Conservation (phyloP, 2,329 filamentous ascomycete genomes). For the Ophiostoma sp. region DNA sequence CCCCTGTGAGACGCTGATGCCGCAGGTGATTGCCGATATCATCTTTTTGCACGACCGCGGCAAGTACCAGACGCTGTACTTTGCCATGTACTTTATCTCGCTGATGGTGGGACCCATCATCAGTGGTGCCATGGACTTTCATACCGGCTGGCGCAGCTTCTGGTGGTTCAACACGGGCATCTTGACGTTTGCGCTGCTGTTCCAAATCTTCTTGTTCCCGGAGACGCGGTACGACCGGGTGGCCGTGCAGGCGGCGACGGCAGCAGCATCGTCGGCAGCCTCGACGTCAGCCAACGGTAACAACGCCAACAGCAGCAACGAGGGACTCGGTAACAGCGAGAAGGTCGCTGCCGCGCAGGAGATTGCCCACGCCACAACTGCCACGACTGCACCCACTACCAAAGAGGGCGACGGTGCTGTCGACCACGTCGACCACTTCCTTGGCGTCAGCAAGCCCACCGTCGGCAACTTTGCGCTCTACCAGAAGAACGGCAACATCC, state of each 20-base stretch:
- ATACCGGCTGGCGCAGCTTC: conserved; percentile 61
- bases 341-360: neutral
- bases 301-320: conserved; percentile 5
- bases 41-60: conserved; percentile 66
- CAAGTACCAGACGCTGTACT: conserved; percentile 55
- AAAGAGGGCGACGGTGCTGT: neutral
- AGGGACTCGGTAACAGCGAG: neutral
- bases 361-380: neutral
- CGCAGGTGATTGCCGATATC: conserved; percentile 63
- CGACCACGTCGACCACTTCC: conserved; percentile 51
- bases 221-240: conserved; percentile 61
- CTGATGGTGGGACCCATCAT: conserved; percentile 49
- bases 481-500: conserved; percentile 49
- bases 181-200: conserved; percentile 49
- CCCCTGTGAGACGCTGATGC: conserved; percentile 62
- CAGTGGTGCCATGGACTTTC: conserved; percentile 59
- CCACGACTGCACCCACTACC: neutral
- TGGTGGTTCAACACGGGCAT: conserved; percentile 66
- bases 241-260: conserved; percentile 9
- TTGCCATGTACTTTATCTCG: conserved; percentile 61
- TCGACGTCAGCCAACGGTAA: neutral
- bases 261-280: conserved; percentile 31
- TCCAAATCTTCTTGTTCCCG: conserved; percentile 61
- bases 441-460: conserved; percentile 56
- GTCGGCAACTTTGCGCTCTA: conserved; percentile 58